A percentile compares a stretch with the other conserved stretches of the same genome.
Conservation (phyloP, 805 yeast genomes). For the Candida tammaniensis region DNA sequence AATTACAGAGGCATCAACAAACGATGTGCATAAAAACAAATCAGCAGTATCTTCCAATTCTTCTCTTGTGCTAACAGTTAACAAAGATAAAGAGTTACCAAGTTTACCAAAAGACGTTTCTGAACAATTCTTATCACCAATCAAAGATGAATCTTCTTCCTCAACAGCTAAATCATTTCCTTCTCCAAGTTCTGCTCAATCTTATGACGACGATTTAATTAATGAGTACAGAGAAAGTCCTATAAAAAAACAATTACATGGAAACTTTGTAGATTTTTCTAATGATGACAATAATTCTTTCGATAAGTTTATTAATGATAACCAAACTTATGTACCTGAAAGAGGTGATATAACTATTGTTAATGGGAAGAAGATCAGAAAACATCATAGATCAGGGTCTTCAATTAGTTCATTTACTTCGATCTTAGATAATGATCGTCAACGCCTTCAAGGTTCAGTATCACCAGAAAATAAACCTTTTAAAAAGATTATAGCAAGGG, state of each 20-base stretch:
- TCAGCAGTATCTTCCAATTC: background rate
- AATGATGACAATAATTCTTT: conserved; percentile 4
- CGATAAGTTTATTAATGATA: conserved; percentile 12
- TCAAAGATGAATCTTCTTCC: conserved; percentile 4
- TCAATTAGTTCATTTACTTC: conserved; percentile 6
- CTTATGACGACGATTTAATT: conserved; percentile 13
- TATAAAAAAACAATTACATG: background rate
- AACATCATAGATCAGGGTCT: conserved; percentile 6
- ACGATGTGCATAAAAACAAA: background rate
- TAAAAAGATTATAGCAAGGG: background rate
- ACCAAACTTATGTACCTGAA: conserved; percentile 13
- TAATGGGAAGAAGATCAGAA: conserved; percentile 5
- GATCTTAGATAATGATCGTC: conserved; percentile 1
- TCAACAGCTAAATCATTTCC: conserved; percentile 9
- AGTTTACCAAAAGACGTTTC: conserved; percentile 5
- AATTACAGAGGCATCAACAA: too few species aligned
- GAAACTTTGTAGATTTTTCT: conserved; percentile 1
- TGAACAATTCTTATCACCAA: conserved; percentile 3
- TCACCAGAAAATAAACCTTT: too few species aligned
- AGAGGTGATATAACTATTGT: conserved; percentile 13
- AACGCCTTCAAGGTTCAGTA: too few species aligned
- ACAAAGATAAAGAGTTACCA: conserved; percentile 2
- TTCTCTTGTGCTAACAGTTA: background rate
- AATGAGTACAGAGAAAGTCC: conserved; percentile 15
- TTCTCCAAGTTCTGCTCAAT: conserved; percentile 10